Evolutionary conservation across 2,329 filamentous ascomycete species (phyloP).

Genomic region (Epichloe glyceriae): DNA sequence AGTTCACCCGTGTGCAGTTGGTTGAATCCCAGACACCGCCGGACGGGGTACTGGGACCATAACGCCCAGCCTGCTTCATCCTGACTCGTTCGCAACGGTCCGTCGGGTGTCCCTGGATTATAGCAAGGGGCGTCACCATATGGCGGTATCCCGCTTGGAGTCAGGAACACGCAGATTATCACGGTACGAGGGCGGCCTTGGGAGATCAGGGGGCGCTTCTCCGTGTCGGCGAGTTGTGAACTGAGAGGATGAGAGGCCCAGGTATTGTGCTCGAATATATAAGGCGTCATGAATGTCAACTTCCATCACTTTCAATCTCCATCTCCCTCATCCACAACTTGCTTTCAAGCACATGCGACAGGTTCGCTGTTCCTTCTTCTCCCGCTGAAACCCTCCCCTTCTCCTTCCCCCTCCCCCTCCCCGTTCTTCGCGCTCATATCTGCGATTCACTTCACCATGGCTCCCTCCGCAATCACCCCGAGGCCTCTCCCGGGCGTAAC

Average conservation of each 20-base stretch:
- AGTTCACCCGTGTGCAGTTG: conserved; percentile 10
- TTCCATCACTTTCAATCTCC: background rate
- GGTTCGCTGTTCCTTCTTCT: background rate
- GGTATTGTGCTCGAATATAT: background rate
- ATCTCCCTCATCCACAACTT: background rate
- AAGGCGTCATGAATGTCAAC: background rate
- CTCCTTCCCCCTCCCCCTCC: too few relatives aligned
- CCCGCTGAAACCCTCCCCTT: background rate
- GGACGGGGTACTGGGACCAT: conserved; percentile 3
- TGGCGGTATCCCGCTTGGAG: background rate
- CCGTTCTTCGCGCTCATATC: background rate
- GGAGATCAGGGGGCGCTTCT: background rate
- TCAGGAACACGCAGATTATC: background rate
- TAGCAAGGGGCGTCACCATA: background rate
- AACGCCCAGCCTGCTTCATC: background rate
- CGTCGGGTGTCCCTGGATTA: background rate
- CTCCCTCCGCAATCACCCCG: conserved; percentile 24
- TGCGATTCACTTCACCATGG: conserved; percentile 15
- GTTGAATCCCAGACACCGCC: conserved; percentile 1
- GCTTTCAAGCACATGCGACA: background rate
- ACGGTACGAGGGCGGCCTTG: background rate
- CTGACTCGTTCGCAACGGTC: conserved; percentile 1
- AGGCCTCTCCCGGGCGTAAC: conserved; percentile 19
- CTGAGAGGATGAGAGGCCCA: background rate
- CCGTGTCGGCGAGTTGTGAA: background rate